Percentiles rank a stretch among this genome's conserved stretches.
These are phyloP conservation scores for Rugonectria rugulosa DNA, from an alignment of 2,329 filamentous ascomycete genomes.

Conservation along the genomic window DNA sequence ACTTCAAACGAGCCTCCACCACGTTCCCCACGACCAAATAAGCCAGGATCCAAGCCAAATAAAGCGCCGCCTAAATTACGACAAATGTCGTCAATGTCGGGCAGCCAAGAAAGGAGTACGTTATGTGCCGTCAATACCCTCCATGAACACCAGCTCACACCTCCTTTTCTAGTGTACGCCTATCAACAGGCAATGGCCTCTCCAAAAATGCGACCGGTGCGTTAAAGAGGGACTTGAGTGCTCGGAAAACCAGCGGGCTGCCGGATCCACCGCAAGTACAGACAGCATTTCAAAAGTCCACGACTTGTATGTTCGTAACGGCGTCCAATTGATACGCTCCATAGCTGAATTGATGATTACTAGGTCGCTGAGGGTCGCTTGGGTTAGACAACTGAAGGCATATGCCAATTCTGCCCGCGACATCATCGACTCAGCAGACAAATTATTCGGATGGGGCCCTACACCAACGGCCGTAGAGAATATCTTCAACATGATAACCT, in stretches of 20 bases:
- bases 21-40: not conserved
- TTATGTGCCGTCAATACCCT: not conserved
- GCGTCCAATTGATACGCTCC: not conserved
- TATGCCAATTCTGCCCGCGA: not conserved
- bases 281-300: not conserved
- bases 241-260: not conserved
- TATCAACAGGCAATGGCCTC: constrained; percentile 3
- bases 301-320: not conserved
- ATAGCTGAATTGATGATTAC: not conserved
- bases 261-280: not conserved
- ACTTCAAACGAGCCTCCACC: not conserved
- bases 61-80: not conserved
- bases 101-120: not conserved
- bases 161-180: constrained; percentile 1
- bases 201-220: constrained; percentile 2
- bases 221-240: not conserved
- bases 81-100: constrained; percentile 4
- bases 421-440: not conserved
- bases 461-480: not conserved
- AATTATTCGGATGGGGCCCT: not conserved
- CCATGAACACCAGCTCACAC: not conserved
- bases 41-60: not conserved
- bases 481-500: not conserved
- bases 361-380: not conserved
- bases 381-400: constrained; percentile 1